Conservation (phyloP, 257 asterid genomes). For the Solanum commersonii region DNA sequence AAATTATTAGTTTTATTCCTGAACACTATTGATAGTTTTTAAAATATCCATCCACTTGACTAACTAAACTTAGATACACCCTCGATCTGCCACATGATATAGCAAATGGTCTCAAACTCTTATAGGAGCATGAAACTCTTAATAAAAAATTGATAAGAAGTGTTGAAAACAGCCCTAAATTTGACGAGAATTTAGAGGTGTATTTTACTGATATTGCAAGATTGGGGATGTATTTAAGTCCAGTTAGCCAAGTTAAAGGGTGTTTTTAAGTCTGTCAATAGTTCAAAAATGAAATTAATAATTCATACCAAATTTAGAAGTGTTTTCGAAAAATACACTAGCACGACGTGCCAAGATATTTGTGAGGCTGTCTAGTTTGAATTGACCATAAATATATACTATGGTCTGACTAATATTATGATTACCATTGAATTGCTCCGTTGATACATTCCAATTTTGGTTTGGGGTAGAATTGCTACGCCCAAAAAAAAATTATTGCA, state of each 20-base stretch:
- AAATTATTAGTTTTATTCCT: too few relatives aligned
- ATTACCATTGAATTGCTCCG: not conserved
- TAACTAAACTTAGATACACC: too few relatives aligned
- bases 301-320: too few relatives aligned
- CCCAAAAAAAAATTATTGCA: not conserved
- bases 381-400: not conserved
- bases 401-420: not conserved
- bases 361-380: not conserved
- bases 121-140: too few relatives aligned
- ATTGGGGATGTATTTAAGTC: fast-evolving
- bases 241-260: fast-evolving
- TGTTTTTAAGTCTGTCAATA: too few relatives aligned
- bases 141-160: too few relatives aligned
- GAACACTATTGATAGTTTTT: fast-evolving
- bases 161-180: too few relatives aligned
- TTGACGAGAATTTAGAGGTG: too few relatives aligned
- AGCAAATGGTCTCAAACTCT: too few relatives aligned
- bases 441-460: not conserved
- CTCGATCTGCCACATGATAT: too few relatives aligned
- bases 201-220: too few relatives aligned
- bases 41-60: fast-evolving
- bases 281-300: too few relatives aligned
- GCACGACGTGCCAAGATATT: not conserved
- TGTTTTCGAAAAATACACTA: not conserved
- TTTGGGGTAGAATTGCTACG: not conserved